Base-by-base conservation (phyloP, 371 early-diverging fungal genomes). In the Mortierella sp. region DNA sequence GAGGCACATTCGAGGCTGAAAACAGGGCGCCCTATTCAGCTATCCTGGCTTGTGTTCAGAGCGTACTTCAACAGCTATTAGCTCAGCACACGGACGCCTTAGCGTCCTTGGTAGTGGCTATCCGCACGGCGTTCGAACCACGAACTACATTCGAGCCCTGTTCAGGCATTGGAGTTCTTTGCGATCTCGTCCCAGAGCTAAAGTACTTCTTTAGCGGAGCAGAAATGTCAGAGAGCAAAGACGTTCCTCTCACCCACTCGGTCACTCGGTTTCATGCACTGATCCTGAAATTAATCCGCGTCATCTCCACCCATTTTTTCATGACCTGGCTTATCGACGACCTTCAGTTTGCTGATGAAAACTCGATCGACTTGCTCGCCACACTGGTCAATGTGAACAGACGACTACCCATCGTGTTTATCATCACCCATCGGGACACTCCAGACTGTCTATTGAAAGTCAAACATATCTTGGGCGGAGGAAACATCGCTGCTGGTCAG, bases 321-420 rank as follows among this genome's bases (percentile, higher is more conserved):
- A 76, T 76, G 76, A 76, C 76, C 23, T 76, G 76, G 76, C 52
- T 76, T 18, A 76, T 76, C 39, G 76, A 76, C 55, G 76, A 76
- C 23, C 48, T 76, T 19, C 65, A 76, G 28, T 65, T 56, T 41
- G 76, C 76, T 30, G 76, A 76, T 24, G 70, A 69, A 26, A 76
- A 69, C 43, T 69, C 76, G 31, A 69, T 76, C 19, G 76, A 64
- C 0, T 45, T 76, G 8, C n/a, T 76, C 34, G 64, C 70, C 13
- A 69, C 76, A 3, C 30, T 76, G 28, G 76, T 76, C 5, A 76
- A 76, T 48, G 76, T 65, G 18, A 69, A 69, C 55, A 76, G 65
- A 52, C 65, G 76, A 3, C 58, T 76, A 6, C 76, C 76, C n/a
- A 76, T 76, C 24, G 64, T 76, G 4, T 42, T 76, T 10, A 76